Conservation (phyloP, 139 green algal genomes). For the Marvania coccoides region DNA sequence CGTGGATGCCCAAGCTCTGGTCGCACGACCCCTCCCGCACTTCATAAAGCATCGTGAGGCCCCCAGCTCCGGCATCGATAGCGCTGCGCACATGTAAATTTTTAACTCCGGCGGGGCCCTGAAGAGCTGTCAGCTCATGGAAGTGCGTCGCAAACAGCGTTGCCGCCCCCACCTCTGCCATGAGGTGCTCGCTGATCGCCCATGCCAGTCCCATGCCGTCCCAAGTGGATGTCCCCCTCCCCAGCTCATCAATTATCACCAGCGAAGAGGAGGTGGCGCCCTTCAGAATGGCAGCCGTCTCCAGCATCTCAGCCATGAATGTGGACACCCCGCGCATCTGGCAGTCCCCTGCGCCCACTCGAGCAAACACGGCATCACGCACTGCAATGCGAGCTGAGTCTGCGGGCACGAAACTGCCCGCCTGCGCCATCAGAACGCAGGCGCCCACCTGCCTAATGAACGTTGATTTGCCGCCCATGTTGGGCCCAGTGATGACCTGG, state of each 20-base stretch:
- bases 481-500: slow-evolving; percentile 97
- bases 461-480: slow-evolving; percentile 98
- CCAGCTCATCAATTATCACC: slow-evolving; percentile 97
- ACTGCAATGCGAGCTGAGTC: slow-evolving; percentile 70
- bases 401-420: slow-evolving; percentile 91
- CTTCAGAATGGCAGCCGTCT: slow-evolving; percentile 84
- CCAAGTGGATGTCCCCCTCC: slow-evolving; percentile 89
- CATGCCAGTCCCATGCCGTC: slow-evolving; percentile 96
- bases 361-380: slow-evolving; percentile 90
- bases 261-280: slow-evolving; percentile 65
- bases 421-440: slow-evolving; percentile 83
- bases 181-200: slow-evolving; percentile 92
- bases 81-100: slow-evolving; percentile 74
- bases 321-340: slow-evolving; percentile 88
- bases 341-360: slow-evolving; percentile 94
- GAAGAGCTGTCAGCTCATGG: slow-evolving; percentile 90
- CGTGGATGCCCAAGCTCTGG: slow-evolving; percentile 91
- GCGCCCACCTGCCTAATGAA: slow-evolving; percentile 92
- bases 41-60: slow-evolving; percentile 92
- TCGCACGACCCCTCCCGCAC: slow-evolving; percentile 74
- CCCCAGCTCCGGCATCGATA: slow-evolving; percentile 46
- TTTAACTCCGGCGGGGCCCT: slow-evolving; percentile 50
- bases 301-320: slow-evolving; percentile 99
- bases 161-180: slow-evolving; percentile 50
- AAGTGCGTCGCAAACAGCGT: slow-evolving; percentile 97